Conservation (phyloP, 2,329 filamentous ascomycete species). For the Arachnomyces sp. region DNA sequence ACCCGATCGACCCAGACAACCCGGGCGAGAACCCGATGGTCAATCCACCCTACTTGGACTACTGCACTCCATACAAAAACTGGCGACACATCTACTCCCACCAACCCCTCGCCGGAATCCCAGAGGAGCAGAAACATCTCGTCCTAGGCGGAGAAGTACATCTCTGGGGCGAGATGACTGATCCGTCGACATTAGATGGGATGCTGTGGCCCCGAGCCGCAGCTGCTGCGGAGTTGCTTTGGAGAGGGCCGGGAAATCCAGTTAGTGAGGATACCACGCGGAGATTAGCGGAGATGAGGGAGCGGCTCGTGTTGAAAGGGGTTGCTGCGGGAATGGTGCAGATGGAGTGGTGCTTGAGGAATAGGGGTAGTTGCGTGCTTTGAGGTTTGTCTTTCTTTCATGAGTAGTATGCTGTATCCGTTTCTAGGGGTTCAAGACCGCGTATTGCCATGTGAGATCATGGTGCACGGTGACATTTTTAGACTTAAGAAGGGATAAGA, state of each 20-base stretch:
- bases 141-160: conserved; percentile 46
- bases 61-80: conserved; percentile 51
- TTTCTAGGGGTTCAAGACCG: too few species aligned
- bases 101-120: conserved; percentile 46
- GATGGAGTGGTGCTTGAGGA: too few species aligned
- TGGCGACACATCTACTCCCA: conserved; percentile 55
- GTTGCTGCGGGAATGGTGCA: too few species aligned
- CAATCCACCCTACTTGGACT: conserved; percentile 44
- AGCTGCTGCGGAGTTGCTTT: conserved; percentile 47
- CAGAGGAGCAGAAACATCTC: conserved; percentile 38
- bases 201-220: conserved; percentile 51
- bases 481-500: too few species aligned
- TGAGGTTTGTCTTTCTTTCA: too few species aligned
- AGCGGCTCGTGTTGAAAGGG: conserved; percentile 37
- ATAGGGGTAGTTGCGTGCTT: too few species aligned
- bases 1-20: conserved; percentile 51
- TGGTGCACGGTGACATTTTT: too few species aligned
- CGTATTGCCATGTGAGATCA: too few species aligned
- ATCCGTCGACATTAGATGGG: conserved; percentile 42
- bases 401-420: too few species aligned
- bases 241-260: conserved; percentile 44
- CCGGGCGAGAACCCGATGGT: conserved; percentile 44
- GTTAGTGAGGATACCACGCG: conserved; percentile 39
- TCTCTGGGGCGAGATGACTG: conserved; percentile 49
- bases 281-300: conserved; percentile 45